Evolutionary conservation across 2,329 filamentous ascomycete species (phyloP), one percentile per base, ranked within the genome.

Genomic region (Microascus cirrosus): DNA sequence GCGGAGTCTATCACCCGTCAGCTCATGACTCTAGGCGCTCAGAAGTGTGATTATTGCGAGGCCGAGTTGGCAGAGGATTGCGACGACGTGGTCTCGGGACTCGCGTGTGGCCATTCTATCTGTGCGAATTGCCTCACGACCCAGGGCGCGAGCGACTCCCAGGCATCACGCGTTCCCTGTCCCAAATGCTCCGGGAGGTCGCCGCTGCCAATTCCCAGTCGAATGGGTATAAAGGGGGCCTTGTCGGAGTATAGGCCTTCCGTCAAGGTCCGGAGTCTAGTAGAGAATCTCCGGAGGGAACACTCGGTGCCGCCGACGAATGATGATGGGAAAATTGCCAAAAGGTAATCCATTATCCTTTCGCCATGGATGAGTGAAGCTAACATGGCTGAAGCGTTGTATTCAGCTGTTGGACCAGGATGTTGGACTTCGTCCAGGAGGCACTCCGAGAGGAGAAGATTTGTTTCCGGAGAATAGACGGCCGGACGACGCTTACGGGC

Each of bases 371-470:
- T 54, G 13, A 42, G 28, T n/a, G 28, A 42, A 4, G 10, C 34
- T 39, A 12, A 39, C 24, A 39, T n/a, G 13, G 20, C 6, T 25
- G 25, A 28, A 54, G 53, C 34, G 53, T 69, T 3, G 56, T 69
- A 2, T 69, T 69, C 59, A 64, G 57, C 36, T 62, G 48, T 45
- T 70, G 66, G 67, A 65, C 60, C 42, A 51, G 60, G 59, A 70
- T 70, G 67, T 60, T 71, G 0, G 60, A 69, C 45, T 54, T 70
- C 2, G 57, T 69, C 2, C 50, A 63, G 4, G 2, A 18, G 1
- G 58, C 60, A 1, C 61, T 71, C 0, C 0, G 59, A 10, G 2
- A n/a, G 2, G 20, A 61, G 3, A 34, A 61, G 0, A 53, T 70
- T n/a, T 6, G 3, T 0, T 67, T 54, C 4, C 32, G 45, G 18